Evolutionary conservation across 1,284 basidiomycete species (phyloP), one percentile per base, ranked within the genome.

Genomic region (Leucocoprinus gongylophorus): DNA sequence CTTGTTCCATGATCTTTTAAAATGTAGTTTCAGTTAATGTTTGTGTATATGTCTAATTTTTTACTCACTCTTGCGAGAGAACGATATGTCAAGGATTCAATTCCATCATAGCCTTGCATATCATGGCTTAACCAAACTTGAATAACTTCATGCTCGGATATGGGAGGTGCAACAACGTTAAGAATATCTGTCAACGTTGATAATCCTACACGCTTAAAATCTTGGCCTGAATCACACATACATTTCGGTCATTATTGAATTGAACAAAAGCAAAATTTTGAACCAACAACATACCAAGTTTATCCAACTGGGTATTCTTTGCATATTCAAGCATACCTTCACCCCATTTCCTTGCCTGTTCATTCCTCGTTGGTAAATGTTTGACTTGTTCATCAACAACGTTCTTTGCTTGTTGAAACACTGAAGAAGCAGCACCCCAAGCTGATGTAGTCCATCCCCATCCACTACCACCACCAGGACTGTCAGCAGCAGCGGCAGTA

Each of bases 111-210:
- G 12, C 97, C 95, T 54, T 81, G 74, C 94, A 99, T 95, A 60
- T 95, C 94, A 71, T 99, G 95, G 59, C 88, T 88, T 35, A 99
- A 74, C 83, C 91, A 94, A 5, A 99, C 86, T 65, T 97, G 85
- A 54, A 99, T 91, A 18, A 98, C 92, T 70, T 99, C 97, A 66
- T 99, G 95, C 60, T 94, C 93, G 12, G 94, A 90, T 60, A 99
- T 98, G 3, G 97, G 97, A 23, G 97, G 97, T 0, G 95, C 97
- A 47, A 99, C 95, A 15, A 88, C 95, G 64, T 98, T 97, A 56
- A 99, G 72, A 51, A 99, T 83, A 53, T 95, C 94, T 3, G 83
- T 91, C 23, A 97, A 69, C 0, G 92, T 93, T 6, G 89, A 93
- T 55, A 93, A 70, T 23, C 92, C 91, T 29, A 90, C 87, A 42